Percentiles rank a stretch among this genome's conserved stretches.
phyloP scores from a whole-genome alignment of 257 asterid species.

The Fraxinus quadrangulata region DNA sequence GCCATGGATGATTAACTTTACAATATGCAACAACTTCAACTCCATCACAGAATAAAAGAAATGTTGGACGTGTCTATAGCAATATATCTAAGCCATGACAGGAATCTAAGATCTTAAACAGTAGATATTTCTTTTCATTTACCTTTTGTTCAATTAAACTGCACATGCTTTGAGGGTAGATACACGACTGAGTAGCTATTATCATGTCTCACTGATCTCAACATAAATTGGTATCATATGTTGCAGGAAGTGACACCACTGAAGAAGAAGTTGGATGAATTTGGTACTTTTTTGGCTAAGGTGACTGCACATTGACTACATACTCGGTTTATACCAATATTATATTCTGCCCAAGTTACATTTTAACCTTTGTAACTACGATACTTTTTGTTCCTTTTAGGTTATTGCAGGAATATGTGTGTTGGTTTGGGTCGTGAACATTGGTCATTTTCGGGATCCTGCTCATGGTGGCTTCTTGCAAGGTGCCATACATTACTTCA shows the following conservation, averaged over 20 bases:
- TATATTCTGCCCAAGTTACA: constrained; percentile 16
- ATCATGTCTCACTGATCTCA: constrained; percentile 7
- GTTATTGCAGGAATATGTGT: constrained; percentile 97
- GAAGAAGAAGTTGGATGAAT: constrained; percentile 96
- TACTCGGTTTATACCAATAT: constrained; percentile 12
- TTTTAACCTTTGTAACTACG: neutral
- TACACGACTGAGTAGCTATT: constrained; percentile 25
- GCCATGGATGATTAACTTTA: neutral
- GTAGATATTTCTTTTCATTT: constrained; percentile 8
- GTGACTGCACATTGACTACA: constrained; percentile 40
- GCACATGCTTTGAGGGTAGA: constrained; percentile 16
- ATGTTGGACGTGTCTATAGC: neutral
- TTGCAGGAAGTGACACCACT: constrained; percentile 93
- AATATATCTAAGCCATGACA: constrained; percentile 1
- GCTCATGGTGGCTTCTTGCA: constrained; percentile 93
- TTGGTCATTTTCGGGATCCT: constrained; percentile 96
- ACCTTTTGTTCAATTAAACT: constrained; percentile 4
- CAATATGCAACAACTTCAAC: neutral
- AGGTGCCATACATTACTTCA: constrained; percentile 97
- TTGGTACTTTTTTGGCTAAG: constrained; percentile 96
- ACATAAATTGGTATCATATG: constrained; percentile 30
- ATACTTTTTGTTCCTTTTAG: constrained; percentile 52
- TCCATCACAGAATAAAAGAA: constrained; percentile 3
- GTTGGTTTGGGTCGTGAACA: constrained; percentile 96
- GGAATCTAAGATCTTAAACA: constrained; percentile 8